These are phyloP conservation scores for Mariannaea sp. DNA, from an alignment of 2,329 filamentous ascomycete species.

Conservation along the genomic window DNA sequence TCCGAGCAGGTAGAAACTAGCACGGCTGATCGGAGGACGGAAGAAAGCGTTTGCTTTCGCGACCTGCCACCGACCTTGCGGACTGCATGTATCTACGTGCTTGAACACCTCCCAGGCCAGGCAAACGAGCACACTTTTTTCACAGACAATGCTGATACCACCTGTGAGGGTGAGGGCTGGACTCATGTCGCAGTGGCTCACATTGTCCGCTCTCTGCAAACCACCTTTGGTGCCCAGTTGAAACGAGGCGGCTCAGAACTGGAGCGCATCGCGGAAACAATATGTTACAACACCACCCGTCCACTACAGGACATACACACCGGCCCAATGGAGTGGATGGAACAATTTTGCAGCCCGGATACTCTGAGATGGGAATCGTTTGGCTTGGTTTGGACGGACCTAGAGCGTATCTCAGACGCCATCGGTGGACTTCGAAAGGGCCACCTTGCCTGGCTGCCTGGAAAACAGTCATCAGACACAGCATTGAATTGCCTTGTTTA, in stretches of 20 bases:
- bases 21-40: background rate
- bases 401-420: constrained; percentile 5
- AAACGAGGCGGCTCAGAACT: background rate
- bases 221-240: background rate
- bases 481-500: constrained; percentile 6
- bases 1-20: background rate
- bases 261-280: constrained; percentile 16
- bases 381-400: constrained; percentile 40
- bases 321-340: constrained; percentile 40
- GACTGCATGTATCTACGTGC: constrained; percentile 14
- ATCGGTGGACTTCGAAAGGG: background rate
- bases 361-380: constrained; percentile 47
- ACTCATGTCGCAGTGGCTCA: constrained; percentile 1
- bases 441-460: background rate
- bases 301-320: constrained; percentile 41
- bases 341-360: constrained; percentile 40
- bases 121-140: constrained; percentile 5
- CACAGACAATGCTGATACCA: background rate
- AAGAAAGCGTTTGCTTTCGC: constrained; percentile 1
- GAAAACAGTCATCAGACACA: background rate
- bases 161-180: background rate
- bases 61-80: constrained; percentile 1
- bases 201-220: constrained; percentile 5
- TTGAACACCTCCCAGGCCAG: constrained; percentile 5
- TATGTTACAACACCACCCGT: constrained; percentile 43